These are phyloP conservation scores for Nothomitra cinnamomea DNA, from an alignment of 2,329 filamentous ascomycete species.

Conservation along the genomic window DNA sequence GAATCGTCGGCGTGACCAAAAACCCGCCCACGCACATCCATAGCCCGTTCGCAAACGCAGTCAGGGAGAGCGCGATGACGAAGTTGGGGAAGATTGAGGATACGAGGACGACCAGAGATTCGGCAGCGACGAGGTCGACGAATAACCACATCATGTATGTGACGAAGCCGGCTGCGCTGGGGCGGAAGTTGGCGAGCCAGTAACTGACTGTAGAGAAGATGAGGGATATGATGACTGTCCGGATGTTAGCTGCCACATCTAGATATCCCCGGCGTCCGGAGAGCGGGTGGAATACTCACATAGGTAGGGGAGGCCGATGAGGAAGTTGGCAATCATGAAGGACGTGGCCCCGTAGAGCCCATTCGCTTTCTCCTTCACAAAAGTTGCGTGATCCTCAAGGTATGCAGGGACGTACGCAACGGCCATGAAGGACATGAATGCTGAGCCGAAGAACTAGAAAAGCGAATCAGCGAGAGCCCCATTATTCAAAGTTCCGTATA, in stretches of 20 bases:
- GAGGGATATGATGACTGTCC: constrained; percentile 48
- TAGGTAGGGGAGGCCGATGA: constrained; percentile 66
- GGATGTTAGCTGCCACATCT: constrained; percentile 13
- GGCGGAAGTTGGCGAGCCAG: constrained; percentile 63
- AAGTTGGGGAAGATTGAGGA: constrained; percentile 60
- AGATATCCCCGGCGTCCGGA: constrained; percentile 7
- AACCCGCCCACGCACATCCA: constrained; percentile 84
- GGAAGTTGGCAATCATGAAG: constrained; percentile 63
- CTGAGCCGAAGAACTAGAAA: constrained; percentile 44
- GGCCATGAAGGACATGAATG: constrained; percentile 68
- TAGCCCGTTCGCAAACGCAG: constrained; percentile 72
- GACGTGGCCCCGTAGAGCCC: constrained; percentile 60
- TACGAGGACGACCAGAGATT: constrained; percentile 65
- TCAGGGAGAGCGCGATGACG: constrained; percentile 60
- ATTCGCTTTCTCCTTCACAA: constrained; percentile 63
- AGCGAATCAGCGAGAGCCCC: no score
- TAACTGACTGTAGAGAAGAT: constrained; percentile 63
- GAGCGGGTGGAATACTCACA: constrained; percentile 25
- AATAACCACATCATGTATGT: constrained; percentile 73
- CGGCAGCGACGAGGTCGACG: constrained; percentile 65
- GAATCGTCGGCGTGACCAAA: constrained; percentile 50
- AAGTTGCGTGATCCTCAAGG: constrained; percentile 59
- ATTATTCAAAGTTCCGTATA: no score
- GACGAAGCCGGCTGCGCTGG: constrained; percentile 49
- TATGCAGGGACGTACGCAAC: constrained; percentile 75